These are phyloP conservation scores for Globisporangium irregulare DNA, from an alignment of 352 stramenopile genomes.

Conservation along the genomic window DNA sequence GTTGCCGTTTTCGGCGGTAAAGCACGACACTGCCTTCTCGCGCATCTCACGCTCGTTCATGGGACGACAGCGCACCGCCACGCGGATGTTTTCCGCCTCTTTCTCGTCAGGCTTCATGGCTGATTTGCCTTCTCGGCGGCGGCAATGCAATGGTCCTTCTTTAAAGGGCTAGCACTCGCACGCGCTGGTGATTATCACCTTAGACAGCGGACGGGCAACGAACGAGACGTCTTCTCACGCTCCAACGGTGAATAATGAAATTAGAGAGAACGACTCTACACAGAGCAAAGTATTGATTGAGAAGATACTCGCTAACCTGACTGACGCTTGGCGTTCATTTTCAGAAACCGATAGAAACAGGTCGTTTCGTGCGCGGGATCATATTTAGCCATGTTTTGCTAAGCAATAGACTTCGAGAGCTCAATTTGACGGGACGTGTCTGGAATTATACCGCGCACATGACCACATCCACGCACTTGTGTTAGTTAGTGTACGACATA, in stretches of 20 bases:
- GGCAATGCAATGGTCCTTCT: neutral
- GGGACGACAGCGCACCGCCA: constrained; percentile 90
- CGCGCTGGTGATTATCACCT: neutral
- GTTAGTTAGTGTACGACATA: neutral
- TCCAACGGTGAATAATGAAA: neutral
- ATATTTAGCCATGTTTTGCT: neutral
- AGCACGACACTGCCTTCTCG: constrained; percentile 73
- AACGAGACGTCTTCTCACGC: neutral
- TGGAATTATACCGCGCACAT: neutral
- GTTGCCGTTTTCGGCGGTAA: constrained; percentile 64
- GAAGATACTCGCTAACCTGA: neutral
- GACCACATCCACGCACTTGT: neutral
- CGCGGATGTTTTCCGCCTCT: constrained; percentile 88
- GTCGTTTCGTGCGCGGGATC: neutral
- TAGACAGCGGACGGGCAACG: neutral
- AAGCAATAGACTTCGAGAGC: neutral
- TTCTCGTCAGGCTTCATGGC: constrained; percentile 76
- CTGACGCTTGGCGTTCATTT: neutral
- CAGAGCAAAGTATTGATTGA: neutral
- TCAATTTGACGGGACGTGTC: neutral
- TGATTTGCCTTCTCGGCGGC: neutral
- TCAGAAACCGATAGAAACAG: neutral
- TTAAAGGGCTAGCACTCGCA: neutral
- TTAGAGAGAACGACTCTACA: neutral
- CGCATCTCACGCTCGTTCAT: constrained; percentile 88